A percentile compares a stretch with the other conserved stretches of the same genome.
Conservation (phyloP, 148 eudicot genomes). For the Selenicereus undatus region DNA sequence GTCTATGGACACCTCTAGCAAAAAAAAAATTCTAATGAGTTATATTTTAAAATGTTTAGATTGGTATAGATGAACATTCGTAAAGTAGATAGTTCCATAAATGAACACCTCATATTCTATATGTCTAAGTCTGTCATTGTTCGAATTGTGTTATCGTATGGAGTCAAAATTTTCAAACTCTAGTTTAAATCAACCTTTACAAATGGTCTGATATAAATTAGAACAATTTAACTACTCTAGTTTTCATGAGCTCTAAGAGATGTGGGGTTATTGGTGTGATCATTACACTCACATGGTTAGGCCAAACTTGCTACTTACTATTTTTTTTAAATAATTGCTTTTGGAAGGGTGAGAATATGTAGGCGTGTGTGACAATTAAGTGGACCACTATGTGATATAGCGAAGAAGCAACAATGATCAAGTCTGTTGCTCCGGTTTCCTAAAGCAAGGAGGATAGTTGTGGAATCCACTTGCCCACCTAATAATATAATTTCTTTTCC, state of each 20-base stretch:
- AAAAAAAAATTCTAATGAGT: no score
- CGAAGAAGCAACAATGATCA: conserved; percentile 13
- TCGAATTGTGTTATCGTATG: no score
- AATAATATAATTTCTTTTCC: no score
- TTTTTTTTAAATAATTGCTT: neutral
- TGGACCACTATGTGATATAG: conserved; percentile 16
- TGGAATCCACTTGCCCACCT: no score
- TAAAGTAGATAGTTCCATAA: no score
- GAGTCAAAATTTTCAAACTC: no score
- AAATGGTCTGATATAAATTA: neutral
- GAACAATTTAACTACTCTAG: neutral
- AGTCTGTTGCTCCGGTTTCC: neutral
- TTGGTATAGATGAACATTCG: no score
- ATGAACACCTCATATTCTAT: no score
- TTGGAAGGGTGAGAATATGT: neutral
- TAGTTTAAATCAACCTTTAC: no score
- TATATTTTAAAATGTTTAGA: no score
- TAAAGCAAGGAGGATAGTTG: neutral
- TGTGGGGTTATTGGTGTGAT: conserved; percentile 12
- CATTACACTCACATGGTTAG: conserved; percentile 24
- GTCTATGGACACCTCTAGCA: no score
- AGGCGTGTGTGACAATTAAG: conserved; percentile 13
- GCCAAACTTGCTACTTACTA: neutral
- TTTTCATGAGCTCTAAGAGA: conserved; percentile 5
- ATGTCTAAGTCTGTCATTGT: no score